Percentiles rank a stretch among this genome's conserved stretches.
Conservation (phyloP, 805 yeast species). For the Wickerhamomyces canadensis region DNA sequence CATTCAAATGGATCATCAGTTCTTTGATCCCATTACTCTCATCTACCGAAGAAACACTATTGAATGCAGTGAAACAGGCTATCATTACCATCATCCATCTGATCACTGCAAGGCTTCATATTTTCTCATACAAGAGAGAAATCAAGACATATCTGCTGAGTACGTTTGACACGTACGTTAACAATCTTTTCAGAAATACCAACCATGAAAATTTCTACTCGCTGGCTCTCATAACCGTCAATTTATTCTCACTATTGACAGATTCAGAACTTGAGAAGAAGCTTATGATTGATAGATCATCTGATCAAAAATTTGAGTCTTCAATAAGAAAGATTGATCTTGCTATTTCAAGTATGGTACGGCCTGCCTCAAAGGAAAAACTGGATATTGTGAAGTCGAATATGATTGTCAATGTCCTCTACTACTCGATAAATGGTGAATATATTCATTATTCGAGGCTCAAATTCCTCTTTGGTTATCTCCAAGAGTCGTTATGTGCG, state of each 20-base stretch:
- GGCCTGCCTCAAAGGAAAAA: slow-evolving; percentile 1
- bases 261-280: slow-evolving; percentile 17
- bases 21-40: slow-evolving; percentile 16
- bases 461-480: slow-evolving; percentile 9
- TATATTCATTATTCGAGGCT: slow-evolving; percentile 10
- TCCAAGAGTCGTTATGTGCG: slow-evolving; percentile 3
- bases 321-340: slow-evolving; percentile 20
- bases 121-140: slow-evolving; percentile 17
- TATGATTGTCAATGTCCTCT: slow-evolving; percentile 12
- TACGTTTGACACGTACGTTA: slow-evolving; percentile 11
- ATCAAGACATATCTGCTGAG: slow-evolving; percentile 11
- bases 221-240: slow-evolving; percentile 12
- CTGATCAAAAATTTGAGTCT: slow-evolving; percentile 20
- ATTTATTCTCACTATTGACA: slow-evolving; percentile 19
- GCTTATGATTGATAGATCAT: slow-evolving; percentile 16
- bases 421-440: slow-evolving; percentile 15
- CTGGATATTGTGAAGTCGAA: slow-evolving; percentile 19
- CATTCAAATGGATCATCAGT: slow-evolving; percentile 19
- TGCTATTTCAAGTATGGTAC: slow-evolving; percentile 7
- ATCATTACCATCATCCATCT: slow-evolving; percentile 18
- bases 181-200: slow-evolving; percentile 12
- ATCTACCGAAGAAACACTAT: slow-evolving; percentile 8
- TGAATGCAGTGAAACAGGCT: slow-evolving; percentile 15
- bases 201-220: slow-evolving; percentile 8
- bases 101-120: slow-evolving; percentile 14